Evolutionary conservation across 768 basidiomycete genomes (phyloP).

Genomic region (Piloderma croceum): DNA sequence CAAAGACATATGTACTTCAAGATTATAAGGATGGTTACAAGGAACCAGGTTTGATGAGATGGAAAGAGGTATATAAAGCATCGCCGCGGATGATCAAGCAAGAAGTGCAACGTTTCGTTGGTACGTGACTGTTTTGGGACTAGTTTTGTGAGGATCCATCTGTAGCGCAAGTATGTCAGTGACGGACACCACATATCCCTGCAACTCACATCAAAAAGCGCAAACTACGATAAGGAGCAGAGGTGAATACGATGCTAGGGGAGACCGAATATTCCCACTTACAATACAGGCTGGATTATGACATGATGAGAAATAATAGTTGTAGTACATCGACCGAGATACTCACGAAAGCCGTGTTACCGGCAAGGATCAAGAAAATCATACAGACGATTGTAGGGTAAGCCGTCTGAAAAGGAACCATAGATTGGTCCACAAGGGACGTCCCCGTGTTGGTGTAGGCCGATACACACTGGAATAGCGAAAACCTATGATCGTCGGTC

Average conservation of each 20-base stretch:
- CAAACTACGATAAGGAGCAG: conserved; percentile 39
- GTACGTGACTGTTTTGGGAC: conserved; percentile 54
- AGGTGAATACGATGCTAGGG: neutral
- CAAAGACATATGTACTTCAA: conserved; percentile 61
- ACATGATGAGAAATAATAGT: conserved; percentile 4
- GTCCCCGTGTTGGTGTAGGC: conserved; percentile 87
- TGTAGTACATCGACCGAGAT: conserved; percentile 1
- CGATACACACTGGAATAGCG: conserved; percentile 79
- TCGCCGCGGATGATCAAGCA: conserved; percentile 90
- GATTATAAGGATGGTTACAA: conserved; percentile 58
- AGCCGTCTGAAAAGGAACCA: conserved; percentile 87
- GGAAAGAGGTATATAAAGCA: conserved; percentile 91
- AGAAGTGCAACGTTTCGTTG: conserved; percentile 80
- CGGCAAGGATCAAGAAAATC: conserved; percentile 76
- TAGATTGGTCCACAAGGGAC: conserved; percentile 82
- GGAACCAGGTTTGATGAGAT: conserved; percentile 91
- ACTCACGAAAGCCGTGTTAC: conserved; percentile 92
- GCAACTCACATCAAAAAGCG: conserved; percentile 75
- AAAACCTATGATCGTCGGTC: conserved; percentile 50
- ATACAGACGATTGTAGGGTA: conserved; percentile 75
- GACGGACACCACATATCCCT: conserved; percentile 1
- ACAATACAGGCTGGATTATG: conserved; percentile 75
- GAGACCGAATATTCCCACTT: conserved; percentile 27
- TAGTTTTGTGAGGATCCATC: conserved; percentile 68
- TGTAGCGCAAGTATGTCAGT: conserved; percentile 24